Evolutionary conservation across 2,329 filamentous ascomycete genomes (phyloP).

Genomic region (Cytospora mali): DNA sequence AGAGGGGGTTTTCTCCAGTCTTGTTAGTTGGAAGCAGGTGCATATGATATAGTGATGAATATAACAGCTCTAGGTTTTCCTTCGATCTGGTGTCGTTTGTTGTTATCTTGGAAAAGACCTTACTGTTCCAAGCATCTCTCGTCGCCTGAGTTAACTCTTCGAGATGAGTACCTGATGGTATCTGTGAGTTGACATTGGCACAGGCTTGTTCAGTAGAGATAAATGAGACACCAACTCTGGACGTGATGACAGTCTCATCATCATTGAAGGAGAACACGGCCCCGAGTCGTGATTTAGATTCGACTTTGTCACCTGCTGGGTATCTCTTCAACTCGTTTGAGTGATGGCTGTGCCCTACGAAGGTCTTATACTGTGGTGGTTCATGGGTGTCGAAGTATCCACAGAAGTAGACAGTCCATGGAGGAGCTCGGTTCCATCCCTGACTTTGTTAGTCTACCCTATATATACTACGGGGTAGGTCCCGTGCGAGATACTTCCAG

Average conservation of each 20-base stretch:
- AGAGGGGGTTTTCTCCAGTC: slow-evolving; percentile 62
- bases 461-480: slow-evolving; percentile 22
- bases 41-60: slow-evolving; percentile 71
- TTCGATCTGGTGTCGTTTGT: slow-evolving; percentile 55
- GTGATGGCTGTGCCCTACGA: slow-evolving; percentile 40
- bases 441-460: slow-evolving; percentile 27
- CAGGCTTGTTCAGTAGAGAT: slow-evolving; percentile 64
- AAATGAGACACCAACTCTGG: slow-evolving; percentile 68
- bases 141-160: slow-evolving; percentile 49
- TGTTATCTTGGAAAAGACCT: slow-evolving; percentile 65
- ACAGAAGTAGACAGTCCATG: slow-evolving; percentile 66
- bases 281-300: slow-evolving; percentile 45
- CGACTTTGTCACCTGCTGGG: slow-evolving; percentile 35
- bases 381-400: slow-evolving; percentile 55
- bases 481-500: slow-evolving; percentile 19
- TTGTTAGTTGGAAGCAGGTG: slow-evolving; percentile 69
- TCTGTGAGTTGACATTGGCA: slow-evolving; percentile 56
- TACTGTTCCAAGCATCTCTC: slow-evolving; percentile 59
- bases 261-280: slow-evolving; percentile 56
- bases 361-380: slow-evolving; percentile 38
- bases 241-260: slow-evolving; percentile 47
- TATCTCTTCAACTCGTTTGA: slow-evolving; percentile 27
- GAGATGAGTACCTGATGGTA: slow-evolving; percentile 47
- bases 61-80: slow-evolving; percentile 61
- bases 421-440: slow-evolving; percentile 64